A percentile compares a stretch with the other conserved stretches of the same genome.
Evolutionary conservation across 805 yeast genomes (phyloP).

Genomic region (Komagataella phaffii): DNA sequence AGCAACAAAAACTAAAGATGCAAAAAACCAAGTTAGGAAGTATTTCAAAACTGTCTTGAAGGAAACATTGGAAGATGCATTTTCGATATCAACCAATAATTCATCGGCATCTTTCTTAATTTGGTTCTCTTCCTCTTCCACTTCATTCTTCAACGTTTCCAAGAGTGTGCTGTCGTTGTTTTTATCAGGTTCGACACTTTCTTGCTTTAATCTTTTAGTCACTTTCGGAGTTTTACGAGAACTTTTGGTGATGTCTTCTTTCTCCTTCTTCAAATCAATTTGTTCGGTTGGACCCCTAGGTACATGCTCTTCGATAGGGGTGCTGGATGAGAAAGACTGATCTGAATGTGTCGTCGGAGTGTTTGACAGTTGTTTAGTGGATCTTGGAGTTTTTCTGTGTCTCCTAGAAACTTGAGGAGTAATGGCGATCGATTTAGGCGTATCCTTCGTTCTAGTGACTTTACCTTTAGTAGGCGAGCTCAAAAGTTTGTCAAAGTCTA

Average conservation of each 20-base stretch:
- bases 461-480: background rate
- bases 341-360: background rate
- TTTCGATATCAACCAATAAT: conserved; percentile 1
- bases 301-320: background rate
- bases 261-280: background rate
- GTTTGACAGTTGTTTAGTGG: background rate
- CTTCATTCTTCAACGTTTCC: conserved; percentile 5
- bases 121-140: conserved; percentile 5
- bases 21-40: background rate
- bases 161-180: background rate
- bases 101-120: conserved; percentile 3
- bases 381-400: background rate
- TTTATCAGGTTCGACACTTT: background rate
- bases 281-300: background rate
- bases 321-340: background rate
- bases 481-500: background rate
- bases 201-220: background rate
- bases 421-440: background rate
- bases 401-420: background rate
- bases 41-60: conserved; percentile 3
- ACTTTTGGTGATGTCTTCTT: background rate
- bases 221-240: background rate
- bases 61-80: background rate
- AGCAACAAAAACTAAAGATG: background rate
- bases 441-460: background rate